Evolutionary conservation across 2,329 filamentous ascomycete genomes (phyloP).

Genomic region (Chaetomium sp.): DNA sequence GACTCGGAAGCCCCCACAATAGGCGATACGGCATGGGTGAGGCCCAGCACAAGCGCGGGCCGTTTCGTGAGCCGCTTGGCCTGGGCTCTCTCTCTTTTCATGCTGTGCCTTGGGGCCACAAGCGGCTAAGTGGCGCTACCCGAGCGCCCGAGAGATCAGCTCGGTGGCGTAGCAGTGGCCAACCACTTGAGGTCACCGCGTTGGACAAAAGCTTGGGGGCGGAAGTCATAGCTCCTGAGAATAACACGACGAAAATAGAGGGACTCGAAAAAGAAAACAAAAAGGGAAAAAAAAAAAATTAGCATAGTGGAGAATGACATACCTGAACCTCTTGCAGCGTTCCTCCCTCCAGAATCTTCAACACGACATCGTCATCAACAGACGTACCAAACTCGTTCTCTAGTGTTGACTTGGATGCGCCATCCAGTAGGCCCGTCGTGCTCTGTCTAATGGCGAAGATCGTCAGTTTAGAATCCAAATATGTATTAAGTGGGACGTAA

Average conservation of each 20-base stretch:
- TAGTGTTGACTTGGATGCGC: conserved; percentile 66
- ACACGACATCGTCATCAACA: conserved; percentile 73
- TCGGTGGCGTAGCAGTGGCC: neutral
- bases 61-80: conserved; percentile 14
- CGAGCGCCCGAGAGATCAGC: neutral
- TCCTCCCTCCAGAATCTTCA: conserved; percentile 73
- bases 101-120: neutral
- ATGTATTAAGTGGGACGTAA: neutral
- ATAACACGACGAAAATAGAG: neutral
- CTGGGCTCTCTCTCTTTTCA: neutral
- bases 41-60: conserved; percentile 2
- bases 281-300: neutral
- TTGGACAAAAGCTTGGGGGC: neutral
- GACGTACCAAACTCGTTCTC: conserved; percentile 83
- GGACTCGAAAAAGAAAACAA: neutral
- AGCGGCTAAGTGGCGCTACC: too few relatives aligned
- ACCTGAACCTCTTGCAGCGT: conserved; percentile 56
- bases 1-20: neutral
- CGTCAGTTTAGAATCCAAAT: too few relatives aligned
- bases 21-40: neutral
- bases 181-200: neutral
- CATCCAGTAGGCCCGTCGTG: conserved; percentile 58
- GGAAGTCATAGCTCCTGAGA: neutral
- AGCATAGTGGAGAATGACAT: conserved; percentile 20
- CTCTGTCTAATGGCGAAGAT: too few relatives aligned